Evolutionary conservation across 768 basidiomycete species (phyloP), one percentile per base, ranked within the genome.

Genomic region (Tricholoma matsutake): DNA sequence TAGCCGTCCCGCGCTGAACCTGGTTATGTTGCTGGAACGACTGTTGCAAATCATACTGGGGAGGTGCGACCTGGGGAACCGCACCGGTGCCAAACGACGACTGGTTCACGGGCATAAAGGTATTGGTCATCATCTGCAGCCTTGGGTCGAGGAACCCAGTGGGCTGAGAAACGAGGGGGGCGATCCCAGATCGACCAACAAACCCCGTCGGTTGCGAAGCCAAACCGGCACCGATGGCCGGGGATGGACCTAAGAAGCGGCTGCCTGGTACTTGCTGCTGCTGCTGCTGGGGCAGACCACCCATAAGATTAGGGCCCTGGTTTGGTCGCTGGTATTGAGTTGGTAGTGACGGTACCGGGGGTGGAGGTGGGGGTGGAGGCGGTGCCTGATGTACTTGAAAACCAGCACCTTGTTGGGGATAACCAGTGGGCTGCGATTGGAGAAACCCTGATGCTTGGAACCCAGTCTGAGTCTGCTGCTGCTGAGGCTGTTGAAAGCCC

Each of bases 11-110:
- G 6, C 87, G 81, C 28, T 86, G 84, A 16, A 84, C 78, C 71
- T 93, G 86, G 67, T 94, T 92, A 62, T 93, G 86, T 70, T 94
- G 90, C 76, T 93, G 89, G 75, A 97, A 91, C 25, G 87, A 89
- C 72, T 94, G 92, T 70, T 91, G 87, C 16, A 95, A 81, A 35
- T 85, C 85, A 51, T 83, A 82, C 60, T 84, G 86, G 63, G 87
- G 87, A 43, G 82, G 81, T 31, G 79, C 79, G 65, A 94, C 84
- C 71, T 90, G 87, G 7, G 92, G 88, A 2, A 78, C 72, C 8
- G 86, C 87, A 4, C 78, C 83, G 2, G 84, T 75, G 43, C 79
- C 78, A 69, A 86, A 89, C 7, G 83, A 86, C 13, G 84, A 73
- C 29, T 76, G 74, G 64, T 86, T 90, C 56, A 84, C 78, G 11